Base-by-base conservation (phyloP, 345 rosid genomes). In the Limnanthes douglasii region DNA sequence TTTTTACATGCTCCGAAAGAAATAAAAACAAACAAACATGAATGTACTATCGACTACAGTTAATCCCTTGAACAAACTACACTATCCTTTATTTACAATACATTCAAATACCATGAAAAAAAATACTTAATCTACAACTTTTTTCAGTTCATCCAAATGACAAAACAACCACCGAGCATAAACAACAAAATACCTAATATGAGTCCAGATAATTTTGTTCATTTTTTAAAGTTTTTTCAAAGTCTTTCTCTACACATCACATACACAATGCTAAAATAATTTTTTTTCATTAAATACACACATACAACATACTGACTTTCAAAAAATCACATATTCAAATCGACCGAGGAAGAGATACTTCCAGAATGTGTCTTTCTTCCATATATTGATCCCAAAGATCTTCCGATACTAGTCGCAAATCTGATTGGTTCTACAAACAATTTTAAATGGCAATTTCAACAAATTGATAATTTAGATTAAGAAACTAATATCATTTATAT, bases 291-390 rank as follows among this genome's bases (percentile, higher is more conserved):
- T n/a, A n/a, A n/a, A 40, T 15, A 31, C 31, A 6, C 27, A 20
- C 15, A 29, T 15, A 28, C 8, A 6, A 24, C 5, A 19, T 5
- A 23, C 5, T 22, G 8, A 14, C 15, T 18, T 2, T 18, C 32
- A 21, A 1, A 24, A 6, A 21, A 13, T 15, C 15, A 35, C 0
- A 30, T 41, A 29, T 35, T 22, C 13, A 15, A 29, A 17, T 34
- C 11, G 10, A 38, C 23, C 8, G 17, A 34, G 18, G 36, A 29
- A 18, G 14, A 0, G 15, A 32, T 15, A 77, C 96, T 77, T 70
- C n/a, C 71, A 42, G 73, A 75, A 24, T 76, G 88, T 14, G 77
- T 33, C 55, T n/a, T n/a, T n/a, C n/a, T 47, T 65, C 96, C 96
- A 85, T 15, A 79, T 48, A 65, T 85, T 85, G 18, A 70, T 54